A percentile compares a stretch with the other conserved stretches of the same genome.
These are phyloP conservation scores for Penicillium olsonii DNA, from an alignment of 2,329 filamentous ascomycete species.

Conservation along the genomic window DNA sequence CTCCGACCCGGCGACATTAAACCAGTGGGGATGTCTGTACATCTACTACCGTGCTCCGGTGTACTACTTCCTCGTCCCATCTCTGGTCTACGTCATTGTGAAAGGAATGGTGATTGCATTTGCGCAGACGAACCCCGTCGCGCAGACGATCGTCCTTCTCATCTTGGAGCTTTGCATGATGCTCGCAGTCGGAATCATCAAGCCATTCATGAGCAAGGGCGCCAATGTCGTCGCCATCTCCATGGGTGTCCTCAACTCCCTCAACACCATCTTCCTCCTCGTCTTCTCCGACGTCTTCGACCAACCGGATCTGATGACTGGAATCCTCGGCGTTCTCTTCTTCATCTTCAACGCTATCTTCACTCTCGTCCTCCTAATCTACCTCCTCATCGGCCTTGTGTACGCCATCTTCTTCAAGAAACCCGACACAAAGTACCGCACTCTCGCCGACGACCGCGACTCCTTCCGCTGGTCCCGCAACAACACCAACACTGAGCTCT, in stretches of 20 bases:
- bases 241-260: slow-evolving; percentile 82
- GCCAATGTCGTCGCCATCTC: slow-evolving; percentile 95
- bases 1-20: slow-evolving; percentile 85
- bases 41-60: slow-evolving; percentile 93
- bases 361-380: slow-evolving; percentile 76
- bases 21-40: slow-evolving; percentile 98
- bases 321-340: slow-evolving; percentile 84
- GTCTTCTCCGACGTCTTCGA: slow-evolving; percentile 86
- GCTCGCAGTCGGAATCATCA: slow-evolving; percentile 75
- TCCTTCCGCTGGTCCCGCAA: slow-evolving; percentile 91
- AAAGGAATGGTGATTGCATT: slow-evolving; percentile 88
- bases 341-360: slow-evolving; percentile 86
- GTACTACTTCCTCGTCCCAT: slow-evolving; percentile 88
- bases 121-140: slow-evolving; percentile 67
- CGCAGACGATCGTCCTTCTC: slow-evolving; percentile 81
- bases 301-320: slow-evolving; percentile 77
- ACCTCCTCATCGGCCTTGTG: slow-evolving; percentile 74
- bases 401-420: slow-evolving; percentile 89
- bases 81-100: slow-evolving; percentile 73
- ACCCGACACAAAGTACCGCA: slow-evolving; percentile 89
- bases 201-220: slow-evolving; percentile 98
- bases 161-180: slow-evolving; percentile 78
- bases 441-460: slow-evolving; percentile 90
- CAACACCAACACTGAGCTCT: slow-evolving; percentile 79
- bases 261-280: slow-evolving; percentile 85